Conservation (phyloP, 306 rosid species). For the Aeschynomene evenia region DNA sequence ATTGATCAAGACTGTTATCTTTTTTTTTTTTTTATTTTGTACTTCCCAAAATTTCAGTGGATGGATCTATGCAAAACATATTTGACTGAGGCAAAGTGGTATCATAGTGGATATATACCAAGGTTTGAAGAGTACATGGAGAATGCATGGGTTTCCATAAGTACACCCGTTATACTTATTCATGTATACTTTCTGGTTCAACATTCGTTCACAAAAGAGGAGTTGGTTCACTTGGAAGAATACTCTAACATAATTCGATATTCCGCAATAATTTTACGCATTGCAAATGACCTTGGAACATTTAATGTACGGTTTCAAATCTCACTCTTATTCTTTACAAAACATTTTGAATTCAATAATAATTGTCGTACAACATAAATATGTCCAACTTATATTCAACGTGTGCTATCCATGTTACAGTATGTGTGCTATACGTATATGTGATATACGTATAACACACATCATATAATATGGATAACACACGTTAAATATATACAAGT, state of each 20-base stretch:
- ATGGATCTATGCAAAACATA: neutral
- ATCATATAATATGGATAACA: too few species aligned
- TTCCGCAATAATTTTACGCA: neutral
- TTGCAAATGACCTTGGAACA: conserved; percentile 3
- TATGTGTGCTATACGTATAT: too few species aligned
- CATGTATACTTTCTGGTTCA: neutral
- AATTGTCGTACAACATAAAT: too few species aligned
- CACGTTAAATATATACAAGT: too few species aligned
- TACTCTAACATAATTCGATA: neutral
- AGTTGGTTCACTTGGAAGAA: neutral
- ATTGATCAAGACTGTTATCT: neutral
- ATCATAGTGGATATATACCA: neutral
- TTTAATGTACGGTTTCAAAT: neutral
- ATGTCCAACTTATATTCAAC: too few species aligned
- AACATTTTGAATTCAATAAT: neutral
- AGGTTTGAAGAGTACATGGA: neutral
- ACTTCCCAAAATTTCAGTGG: neutral
- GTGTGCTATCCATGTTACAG: too few species aligned
- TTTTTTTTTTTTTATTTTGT: too few species aligned
- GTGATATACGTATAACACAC: too few species aligned
- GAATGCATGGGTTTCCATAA: neutral
- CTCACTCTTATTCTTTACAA: neutral
- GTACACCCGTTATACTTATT: neutral
- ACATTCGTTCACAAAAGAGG: neutral
- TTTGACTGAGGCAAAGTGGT: conserved; percentile 1